Base-by-base conservation (phyloP, 2,329 filamentous ascomycete genomes). In the Pseudopyricularia javanii region DNA sequence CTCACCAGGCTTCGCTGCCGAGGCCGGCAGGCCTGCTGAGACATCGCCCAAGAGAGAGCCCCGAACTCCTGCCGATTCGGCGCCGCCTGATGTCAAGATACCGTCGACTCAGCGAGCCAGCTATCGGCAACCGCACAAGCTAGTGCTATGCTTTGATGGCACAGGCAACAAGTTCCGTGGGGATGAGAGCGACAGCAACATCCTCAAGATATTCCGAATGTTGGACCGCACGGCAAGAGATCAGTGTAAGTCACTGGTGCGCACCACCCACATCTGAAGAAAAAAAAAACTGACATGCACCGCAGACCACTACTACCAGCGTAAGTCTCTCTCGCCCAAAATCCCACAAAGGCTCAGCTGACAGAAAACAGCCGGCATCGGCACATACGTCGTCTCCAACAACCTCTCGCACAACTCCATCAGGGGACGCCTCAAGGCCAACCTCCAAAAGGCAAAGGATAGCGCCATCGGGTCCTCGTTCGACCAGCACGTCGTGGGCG, bases 391-490 rank as follows among this genome's bases (percentile, higher is more conserved):
- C 30, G 74, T 82, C 1, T 80, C 80, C 0, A 74, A 70, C 11
- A 78, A 75, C 8, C 68, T 85, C 45, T 77, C 76, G 1, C 77
- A 80, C 58, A 84, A 77, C 0, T 74, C 79, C 11, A 60, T 73
- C 0, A 63, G 74, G 22, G 76, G 80, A 7, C 75, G 80, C 14
- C 60, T 86, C 54, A 76, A 75, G 56, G 83, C 80, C 8, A 86
- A 82, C 79, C 85, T 83, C 61, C 68, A 75, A 45, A 87, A 88
- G 59, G 82, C 85, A 55, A 88, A 88, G 59, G 88, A 93, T 64
- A 87, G 85, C 3, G 88, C 87, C 9, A 68, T 94, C 55, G 88
- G 88, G 1, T 85, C 85, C 0, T 88, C 84, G 0, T 91, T 94
- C 57, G 86, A 86, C 58, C 77, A 88, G 54, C 88, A 93, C 67